phyloP scores from a whole-genome alignment of 305 asterid species.

The Fraxinus greggii region DNA sequence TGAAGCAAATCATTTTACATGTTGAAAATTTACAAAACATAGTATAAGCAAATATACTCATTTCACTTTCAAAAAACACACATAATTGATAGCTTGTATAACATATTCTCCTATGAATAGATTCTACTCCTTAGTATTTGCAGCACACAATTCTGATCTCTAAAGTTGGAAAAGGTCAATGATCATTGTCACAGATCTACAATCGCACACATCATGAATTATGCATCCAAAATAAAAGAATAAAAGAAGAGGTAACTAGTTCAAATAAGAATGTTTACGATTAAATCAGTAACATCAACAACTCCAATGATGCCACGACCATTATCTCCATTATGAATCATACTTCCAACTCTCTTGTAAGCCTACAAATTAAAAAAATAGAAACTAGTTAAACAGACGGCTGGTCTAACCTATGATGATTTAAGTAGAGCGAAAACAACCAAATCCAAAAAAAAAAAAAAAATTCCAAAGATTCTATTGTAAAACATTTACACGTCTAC shows the following conservation, averaged over 20 bases:
- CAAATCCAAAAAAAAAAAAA: background rate
- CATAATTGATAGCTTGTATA: background rate
- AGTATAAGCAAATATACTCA: background rate
- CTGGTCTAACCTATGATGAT: constrained; percentile 6
- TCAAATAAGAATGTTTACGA: constrained; percentile 41
- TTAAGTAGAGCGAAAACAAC: background rate
- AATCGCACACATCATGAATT: background rate
- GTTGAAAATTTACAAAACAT: background rate
- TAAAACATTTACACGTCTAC: background rate
- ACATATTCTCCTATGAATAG: background rate
- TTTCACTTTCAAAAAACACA: background rate
- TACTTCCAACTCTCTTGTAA: constrained; percentile 76
- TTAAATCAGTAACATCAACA: constrained; percentile 56
- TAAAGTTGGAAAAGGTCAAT: background rate
- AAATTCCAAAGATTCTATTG: background rate
- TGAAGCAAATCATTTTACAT: background rate
- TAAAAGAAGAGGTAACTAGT: background rate
- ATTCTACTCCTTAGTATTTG: constrained; percentile 5
- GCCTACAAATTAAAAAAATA: constrained; percentile 42
- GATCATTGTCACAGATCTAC: constrained; percentile 10
- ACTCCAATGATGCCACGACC: constrained; percentile 80
- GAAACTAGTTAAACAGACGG: background rate
- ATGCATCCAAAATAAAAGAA: background rate
- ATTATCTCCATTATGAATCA: constrained; percentile 69
- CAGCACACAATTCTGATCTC: background rate